Conservation (phyloP, 169 alveolate species). For the Plasmodium gaboni region DNA sequence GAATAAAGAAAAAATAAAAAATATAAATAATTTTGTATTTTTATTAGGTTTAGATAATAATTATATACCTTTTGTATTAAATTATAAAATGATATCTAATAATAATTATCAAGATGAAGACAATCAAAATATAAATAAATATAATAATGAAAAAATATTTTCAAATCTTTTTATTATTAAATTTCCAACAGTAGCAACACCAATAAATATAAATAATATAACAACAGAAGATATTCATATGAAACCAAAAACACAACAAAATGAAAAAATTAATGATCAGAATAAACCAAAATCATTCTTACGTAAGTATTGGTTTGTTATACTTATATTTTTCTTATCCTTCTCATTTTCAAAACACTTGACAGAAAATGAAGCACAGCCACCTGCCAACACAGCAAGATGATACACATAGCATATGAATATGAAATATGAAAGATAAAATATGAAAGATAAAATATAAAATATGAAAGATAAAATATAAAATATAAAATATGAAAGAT, state of each 20-base stretch:
- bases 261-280: slow-evolving; percentile 12
- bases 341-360: slow-evolving; percentile 37
- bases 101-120: slow-evolving; percentile 13
- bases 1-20: slow-evolving; percentile 19
- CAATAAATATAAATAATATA: slow-evolving; percentile 24
- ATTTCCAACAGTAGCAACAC: slow-evolving; percentile 19
- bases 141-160: slow-evolving; percentile 11
- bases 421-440: no score
- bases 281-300: slow-evolving; percentile 59
- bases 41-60: slow-evolving; percentile 62
- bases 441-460: no score
- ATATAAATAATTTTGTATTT: slow-evolving; percentile 20
- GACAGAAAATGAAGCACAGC: slow-evolving; percentile 27
- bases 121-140: neutral
- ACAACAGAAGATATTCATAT: slow-evolving; percentile 18
- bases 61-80: slow-evolving; percentile 32
- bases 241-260: slow-evolving; percentile 10
- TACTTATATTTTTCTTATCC: slow-evolving; percentile 49
- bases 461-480: no score
- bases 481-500: no score
- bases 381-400: neutral
- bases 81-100: slow-evolving; percentile 4
- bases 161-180: slow-evolving; percentile 22
- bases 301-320: slow-evolving; percentile 51
- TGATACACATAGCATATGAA: neutral